phyloP scores from a whole-genome alignment of 2,329 filamentous ascomycete species.

The Gliomastix tumulicola region DNA sequence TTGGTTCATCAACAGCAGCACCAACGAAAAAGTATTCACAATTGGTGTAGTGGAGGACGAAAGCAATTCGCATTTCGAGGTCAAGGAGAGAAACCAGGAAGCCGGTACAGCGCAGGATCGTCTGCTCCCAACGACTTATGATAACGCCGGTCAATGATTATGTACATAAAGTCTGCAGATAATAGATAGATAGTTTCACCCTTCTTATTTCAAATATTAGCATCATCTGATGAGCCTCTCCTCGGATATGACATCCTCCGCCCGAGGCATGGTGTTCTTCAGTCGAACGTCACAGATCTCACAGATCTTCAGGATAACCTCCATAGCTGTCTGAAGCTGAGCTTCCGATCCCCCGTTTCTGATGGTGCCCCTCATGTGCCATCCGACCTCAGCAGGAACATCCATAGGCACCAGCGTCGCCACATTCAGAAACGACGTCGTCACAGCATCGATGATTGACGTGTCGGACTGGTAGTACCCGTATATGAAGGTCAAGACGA shows the following conservation, averaged over 20 bases:
- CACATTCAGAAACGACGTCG: conserved; percentile 14
- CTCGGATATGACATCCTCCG: conserved; percentile 14
- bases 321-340: too few relatives aligned
- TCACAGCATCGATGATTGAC: conserved; percentile 11
- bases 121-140: too few relatives aligned
- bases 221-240: too few relatives aligned
- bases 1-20: neutral
- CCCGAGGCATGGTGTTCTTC: conserved; percentile 12
- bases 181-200: too few relatives aligned
- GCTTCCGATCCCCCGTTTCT: conserved; percentile 14
- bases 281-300: conserved; percentile 10
- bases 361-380: conserved; percentile 16
- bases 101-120: too few relatives aligned
- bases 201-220: too few relatives aligned
- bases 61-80: too few relatives aligned
- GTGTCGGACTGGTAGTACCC: conserved; percentile 16
- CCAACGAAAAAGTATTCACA: neutral
- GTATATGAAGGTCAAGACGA: conserved; percentile 15
- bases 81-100: too few relatives aligned
- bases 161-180: too few relatives aligned
- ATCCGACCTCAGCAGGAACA: conserved; percentile 14
- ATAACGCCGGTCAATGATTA: too few relatives aligned
- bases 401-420: conserved; percentile 16
- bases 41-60: neutral
- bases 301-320: too few relatives aligned